phyloP scores from a whole-genome alignment of 306 rosid genomes.

The Senna tora region DNA sequence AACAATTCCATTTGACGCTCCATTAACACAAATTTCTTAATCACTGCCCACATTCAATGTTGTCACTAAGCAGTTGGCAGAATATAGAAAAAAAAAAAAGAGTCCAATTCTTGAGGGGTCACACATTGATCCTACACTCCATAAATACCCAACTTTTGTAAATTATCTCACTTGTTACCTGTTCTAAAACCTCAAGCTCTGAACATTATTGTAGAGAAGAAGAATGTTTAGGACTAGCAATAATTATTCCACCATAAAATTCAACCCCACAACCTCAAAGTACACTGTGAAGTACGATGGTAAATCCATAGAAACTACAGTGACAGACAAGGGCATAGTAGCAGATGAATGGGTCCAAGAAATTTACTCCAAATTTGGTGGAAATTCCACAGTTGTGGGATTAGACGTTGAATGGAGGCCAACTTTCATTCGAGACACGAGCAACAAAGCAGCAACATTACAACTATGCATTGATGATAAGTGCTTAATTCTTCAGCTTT shows the following conservation, averaged over 20 bases:
- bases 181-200: too few species aligned
- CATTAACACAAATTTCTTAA: too few species aligned
- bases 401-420: slow-evolving; percentile 26
- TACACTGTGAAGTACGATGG: not conserved
- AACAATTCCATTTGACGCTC: too few species aligned
- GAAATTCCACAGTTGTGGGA: not conserved
- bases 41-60: too few species aligned
- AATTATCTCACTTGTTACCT: too few species aligned
- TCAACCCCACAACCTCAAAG: not conserved
- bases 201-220: too few species aligned
- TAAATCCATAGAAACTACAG: not conserved
- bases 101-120: too few species aligned
- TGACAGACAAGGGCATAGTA: not conserved
- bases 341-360: not conserved
- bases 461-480: slow-evolving; percentile 6
- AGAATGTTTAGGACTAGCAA: too few species aligned
- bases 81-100: too few species aligned
- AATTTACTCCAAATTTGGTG: not conserved
- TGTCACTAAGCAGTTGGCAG: too few species aligned
- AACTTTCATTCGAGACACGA: not conserved
- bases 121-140: too few species aligned
- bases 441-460: slow-evolving; percentile 20
- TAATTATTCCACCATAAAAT: not conserved
- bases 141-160: too few species aligned
- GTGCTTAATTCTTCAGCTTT: slow-evolving; percentile 23